Conservation (phyloP, 495 filamentous ascomycete genomes). For the Aspergillus baeticus region DNA sequence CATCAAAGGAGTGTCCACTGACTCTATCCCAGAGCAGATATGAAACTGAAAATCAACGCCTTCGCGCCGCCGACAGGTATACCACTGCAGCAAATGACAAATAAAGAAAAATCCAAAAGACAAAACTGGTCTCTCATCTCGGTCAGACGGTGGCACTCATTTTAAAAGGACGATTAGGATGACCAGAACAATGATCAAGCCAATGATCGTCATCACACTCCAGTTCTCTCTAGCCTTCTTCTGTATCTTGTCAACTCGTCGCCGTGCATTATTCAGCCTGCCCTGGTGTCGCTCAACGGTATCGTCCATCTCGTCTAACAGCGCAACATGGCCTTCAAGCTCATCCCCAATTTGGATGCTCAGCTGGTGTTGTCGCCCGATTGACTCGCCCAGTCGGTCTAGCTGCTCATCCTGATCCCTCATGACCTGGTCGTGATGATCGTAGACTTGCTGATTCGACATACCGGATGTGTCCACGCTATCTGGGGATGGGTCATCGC, state of each 20-base stretch:
- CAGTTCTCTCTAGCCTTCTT: constrained; percentile 74
- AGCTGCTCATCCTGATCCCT: constrained; percentile 88
- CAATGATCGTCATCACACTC: constrained; percentile 74
- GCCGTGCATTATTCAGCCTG: constrained; percentile 70
- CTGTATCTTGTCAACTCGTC: constrained; percentile 66
- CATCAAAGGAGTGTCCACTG: constrained; percentile 9
- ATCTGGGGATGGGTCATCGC: constrained; percentile 59
- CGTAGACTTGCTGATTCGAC: constrained; percentile 83
- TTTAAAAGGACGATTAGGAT: constrained; percentile 78
- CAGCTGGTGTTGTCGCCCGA: constrained; percentile 88
- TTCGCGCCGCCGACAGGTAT: constrained; percentile 6
- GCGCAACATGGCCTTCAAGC: constrained; percentile 80
- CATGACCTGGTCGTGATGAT: constrained; percentile 75
- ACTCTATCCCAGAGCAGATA: constrained; percentile 2
- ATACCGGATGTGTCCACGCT: constrained; percentile 64
- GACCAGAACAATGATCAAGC: constrained; percentile 74
- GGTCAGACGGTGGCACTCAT: constrained; percentile 29
- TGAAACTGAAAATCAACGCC: constrained; percentile 8
- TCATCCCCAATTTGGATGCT: constrained; percentile 96
- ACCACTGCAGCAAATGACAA: constrained; percentile 3
- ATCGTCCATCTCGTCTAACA: constrained; percentile 86
- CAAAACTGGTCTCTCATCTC: no score
- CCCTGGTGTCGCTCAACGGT: constrained; percentile 77
- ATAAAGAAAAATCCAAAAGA: background rate
- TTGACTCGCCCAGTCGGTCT: constrained; percentile 80